Conservation (phyloP, 2,329 filamentous ascomycete genomes). For the Alternaria sp. region DNA sequence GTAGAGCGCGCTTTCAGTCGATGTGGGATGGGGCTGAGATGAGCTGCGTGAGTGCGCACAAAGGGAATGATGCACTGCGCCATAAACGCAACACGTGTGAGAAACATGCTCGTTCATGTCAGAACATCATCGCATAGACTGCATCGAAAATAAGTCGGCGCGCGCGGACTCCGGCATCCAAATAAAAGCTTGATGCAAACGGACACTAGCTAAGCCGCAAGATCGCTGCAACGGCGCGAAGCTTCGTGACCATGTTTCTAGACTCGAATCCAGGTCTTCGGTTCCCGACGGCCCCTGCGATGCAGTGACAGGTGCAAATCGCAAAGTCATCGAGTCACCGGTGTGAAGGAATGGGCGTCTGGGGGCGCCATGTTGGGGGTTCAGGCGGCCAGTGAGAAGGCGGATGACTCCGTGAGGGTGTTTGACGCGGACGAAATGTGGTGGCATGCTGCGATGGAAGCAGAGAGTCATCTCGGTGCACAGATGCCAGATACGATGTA, state of each 20-base stretch:
- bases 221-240: constrained; percentile 3
- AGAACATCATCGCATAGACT: background rate
- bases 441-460: background rate
- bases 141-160: background rate
- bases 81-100: background rate
- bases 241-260: background rate
- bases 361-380: background rate
- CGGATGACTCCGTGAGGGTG: background rate
- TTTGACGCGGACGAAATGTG: background rate
- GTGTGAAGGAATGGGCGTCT: background rate
- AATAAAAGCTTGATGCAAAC: background rate
- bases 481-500: background rate
- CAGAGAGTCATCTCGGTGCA: background rate
- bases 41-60: background rate
- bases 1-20: background rate
- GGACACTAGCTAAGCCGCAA: background rate
- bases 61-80: background rate
- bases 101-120: background rate
- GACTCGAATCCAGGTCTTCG: background rate
- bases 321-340: constrained; percentile 5
- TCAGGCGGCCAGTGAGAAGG: constrained; percentile 14
- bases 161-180: background rate
- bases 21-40: background rate
- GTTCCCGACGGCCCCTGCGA: background rate
- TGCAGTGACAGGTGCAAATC: constrained; percentile 4